Evolutionary conservation across 805 yeast species (phyloP), one percentile per base, ranked within the genome.

Genomic region (Nakazawaea holstii): DNA sequence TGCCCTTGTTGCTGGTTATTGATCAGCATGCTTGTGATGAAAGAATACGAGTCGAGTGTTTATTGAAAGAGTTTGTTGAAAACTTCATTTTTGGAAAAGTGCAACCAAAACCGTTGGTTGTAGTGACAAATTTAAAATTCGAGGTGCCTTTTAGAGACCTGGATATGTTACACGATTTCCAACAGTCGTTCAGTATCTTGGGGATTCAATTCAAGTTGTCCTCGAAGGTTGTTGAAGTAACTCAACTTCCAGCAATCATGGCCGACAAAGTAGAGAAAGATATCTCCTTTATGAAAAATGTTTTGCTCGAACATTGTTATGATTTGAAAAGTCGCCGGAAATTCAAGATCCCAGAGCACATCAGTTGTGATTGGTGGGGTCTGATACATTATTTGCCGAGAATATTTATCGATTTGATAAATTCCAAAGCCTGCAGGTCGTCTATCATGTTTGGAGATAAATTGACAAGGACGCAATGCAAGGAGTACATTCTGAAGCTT

Each of bases 11-110:
- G 13, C 60, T 77, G 17, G 63, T 78, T 1, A 55, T 85, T 5
- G 96, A 89, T 58, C 96, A 88, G 56, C 96, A 89, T 67, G 96
- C 96, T 0, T 79, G 84, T 46, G 95, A 86, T 62, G 96, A 89
- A 58, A 62, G 96, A 46, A 69, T 86, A 0, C 68, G 69, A 40
- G 74, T 84, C 2, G 96, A 89, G 55, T 43, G 50, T 1, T 55
- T 73, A 10, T 62, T 78, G n/a, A 52, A 59, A 31, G 69, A 68
- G 2, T 67, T 70, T 46, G 55, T 77, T 2, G 39, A 50, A 6
- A 51, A 63, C 1, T 32, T 58, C 5, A 60, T 41, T 8, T 41
- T 41, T 2, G 32, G 6, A 32, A 15, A 39, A 29, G 24, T 10
- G 11, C 33, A 39, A 10, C 35, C 9, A 9, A 17, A 5, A 15